Conservation (phyloP, 495 filamentous ascomycete species). For the Neurospora sp. region DNA sequence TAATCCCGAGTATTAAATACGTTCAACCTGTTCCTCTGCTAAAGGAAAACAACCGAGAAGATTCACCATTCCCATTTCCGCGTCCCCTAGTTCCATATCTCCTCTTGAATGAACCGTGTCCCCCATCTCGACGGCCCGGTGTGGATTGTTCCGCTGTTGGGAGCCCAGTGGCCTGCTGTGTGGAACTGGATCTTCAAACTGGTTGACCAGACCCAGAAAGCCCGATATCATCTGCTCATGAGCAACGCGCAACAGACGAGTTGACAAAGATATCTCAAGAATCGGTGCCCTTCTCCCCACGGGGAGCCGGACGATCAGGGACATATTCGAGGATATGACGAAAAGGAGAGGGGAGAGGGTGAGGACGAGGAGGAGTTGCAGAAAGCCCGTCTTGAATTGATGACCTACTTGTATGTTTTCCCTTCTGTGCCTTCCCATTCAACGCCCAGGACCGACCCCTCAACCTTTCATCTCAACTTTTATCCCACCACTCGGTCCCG, state of each 20-base stretch:
- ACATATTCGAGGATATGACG: neutral
- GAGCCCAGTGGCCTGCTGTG: neutral
- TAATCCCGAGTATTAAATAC: neutral
- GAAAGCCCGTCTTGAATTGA: neutral
- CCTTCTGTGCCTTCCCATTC: neutral
- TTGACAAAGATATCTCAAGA: neutral
- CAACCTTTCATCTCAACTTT: neutral
- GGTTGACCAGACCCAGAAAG: neutral
- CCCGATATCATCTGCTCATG: neutral
- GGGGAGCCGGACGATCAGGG: neutral
- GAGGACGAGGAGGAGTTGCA: neutral
- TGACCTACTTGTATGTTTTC: neutral
- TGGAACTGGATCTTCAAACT: neutral
- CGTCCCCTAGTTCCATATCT: constrained; percentile 32
- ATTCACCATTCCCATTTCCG: constrained; percentile 14
- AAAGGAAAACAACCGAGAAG: constrained; percentile 4
- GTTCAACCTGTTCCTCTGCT: neutral
- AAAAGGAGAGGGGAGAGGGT: neutral
- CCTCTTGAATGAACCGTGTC: constrained; percentile 37
- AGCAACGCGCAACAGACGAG: neutral
- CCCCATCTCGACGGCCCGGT: constrained; percentile 44
- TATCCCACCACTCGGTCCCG: neutral
- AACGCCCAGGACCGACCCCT: neutral
- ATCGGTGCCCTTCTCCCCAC: neutral
- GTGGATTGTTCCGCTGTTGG: constrained; percentile 37